Percentiles rank a stretch among this genome's conserved stretches.
Evolutionary conservation across 257 asterid species (phyloP).

Genomic region (Solanum paucissectum): DNA sequence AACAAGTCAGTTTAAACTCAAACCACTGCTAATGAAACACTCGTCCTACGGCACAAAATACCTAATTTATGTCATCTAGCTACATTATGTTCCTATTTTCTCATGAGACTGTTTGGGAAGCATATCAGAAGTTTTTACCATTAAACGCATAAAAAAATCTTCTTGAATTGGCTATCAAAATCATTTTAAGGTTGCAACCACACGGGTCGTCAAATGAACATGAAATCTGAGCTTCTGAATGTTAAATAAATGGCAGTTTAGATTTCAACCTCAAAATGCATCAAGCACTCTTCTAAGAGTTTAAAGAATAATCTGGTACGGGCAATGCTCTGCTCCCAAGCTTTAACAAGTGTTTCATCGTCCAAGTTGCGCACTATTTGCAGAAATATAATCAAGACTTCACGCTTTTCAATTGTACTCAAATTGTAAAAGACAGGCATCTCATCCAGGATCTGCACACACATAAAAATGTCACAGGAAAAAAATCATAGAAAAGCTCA

Average conservation of each 20-base stretch:
- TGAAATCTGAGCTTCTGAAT: background rate
- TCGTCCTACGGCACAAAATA: background rate
- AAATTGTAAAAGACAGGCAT: constrained; percentile 99
- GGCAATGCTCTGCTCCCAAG: constrained; percentile 99
- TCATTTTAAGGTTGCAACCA: background rate
- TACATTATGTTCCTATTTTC: background rate
- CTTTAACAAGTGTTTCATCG: constrained; percentile 86
- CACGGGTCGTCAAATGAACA: background rate
- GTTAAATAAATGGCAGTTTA: background rate
- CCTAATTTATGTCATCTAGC: background rate
- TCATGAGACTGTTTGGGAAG: background rate
- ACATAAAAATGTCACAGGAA: constrained; percentile 1
- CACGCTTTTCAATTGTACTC: constrained; percentile 87
- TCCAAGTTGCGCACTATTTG: constrained; percentile 94
- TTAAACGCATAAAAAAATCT: background rate
- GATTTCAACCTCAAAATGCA: constrained; percentile 82
- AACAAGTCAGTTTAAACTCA: background rate
- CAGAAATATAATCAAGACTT: constrained; percentile 65
- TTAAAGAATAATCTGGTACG: constrained; percentile 96
- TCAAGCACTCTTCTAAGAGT: constrained; percentile 85
- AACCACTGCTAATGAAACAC: background rate
- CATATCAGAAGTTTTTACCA: background rate
- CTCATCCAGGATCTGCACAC: constrained; percentile 85
- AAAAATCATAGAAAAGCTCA: background rate
- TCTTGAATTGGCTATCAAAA: background rate